These are phyloP conservation scores for Neurospora pannonica DNA, from an alignment of 495 filamentous ascomycete genomes.

Conservation along the genomic window DNA sequence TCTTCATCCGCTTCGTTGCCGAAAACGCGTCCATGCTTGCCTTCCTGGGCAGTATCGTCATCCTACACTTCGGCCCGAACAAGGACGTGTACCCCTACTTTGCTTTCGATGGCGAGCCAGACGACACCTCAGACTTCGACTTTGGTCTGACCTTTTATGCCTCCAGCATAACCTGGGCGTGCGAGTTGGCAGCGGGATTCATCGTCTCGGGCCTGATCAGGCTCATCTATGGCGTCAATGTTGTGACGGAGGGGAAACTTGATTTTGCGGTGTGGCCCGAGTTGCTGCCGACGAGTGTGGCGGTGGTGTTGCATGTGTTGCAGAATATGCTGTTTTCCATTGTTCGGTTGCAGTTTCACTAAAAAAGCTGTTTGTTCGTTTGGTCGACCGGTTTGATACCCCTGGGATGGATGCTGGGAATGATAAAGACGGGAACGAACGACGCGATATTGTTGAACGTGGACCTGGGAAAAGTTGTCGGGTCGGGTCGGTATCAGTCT, in stretches of 20 bases:
- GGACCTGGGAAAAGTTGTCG: not conserved
- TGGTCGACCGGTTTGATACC: not conserved
- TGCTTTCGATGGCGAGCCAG: constrained; percentile 39
- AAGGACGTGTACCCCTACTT: constrained; percentile 53
- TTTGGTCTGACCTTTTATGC: constrained; percentile 51
- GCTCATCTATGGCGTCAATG: constrained; percentile 44
- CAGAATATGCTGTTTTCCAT: constrained; percentile 62
- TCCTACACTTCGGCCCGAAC: constrained; percentile 53
- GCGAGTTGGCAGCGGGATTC: constrained; percentile 48
- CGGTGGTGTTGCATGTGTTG: constrained; percentile 53
- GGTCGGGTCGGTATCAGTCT: not conserved
- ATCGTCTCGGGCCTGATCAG: constrained; percentile 45
- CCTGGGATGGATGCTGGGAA: not conserved
- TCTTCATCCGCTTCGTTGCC: constrained; percentile 52
- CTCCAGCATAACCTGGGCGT: constrained; percentile 50
- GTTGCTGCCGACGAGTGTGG: constrained; percentile 50
- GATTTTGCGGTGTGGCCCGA: constrained; percentile 54
- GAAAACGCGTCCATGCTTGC: constrained; percentile 58
- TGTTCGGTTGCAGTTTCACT: constrained; percentile 48
- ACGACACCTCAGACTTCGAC: constrained; percentile 35
- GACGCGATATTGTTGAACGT: not conserved
- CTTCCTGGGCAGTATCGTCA: constrained; percentile 50
- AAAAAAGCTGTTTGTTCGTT: constrained; percentile 1
- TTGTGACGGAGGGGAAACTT: constrained; percentile 48
- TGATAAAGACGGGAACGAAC: not conserved